These are phyloP conservation scores for Leavenworthia alabamica DNA, from an alignment of 345 rosid genomes.

Conservation along the genomic window DNA sequence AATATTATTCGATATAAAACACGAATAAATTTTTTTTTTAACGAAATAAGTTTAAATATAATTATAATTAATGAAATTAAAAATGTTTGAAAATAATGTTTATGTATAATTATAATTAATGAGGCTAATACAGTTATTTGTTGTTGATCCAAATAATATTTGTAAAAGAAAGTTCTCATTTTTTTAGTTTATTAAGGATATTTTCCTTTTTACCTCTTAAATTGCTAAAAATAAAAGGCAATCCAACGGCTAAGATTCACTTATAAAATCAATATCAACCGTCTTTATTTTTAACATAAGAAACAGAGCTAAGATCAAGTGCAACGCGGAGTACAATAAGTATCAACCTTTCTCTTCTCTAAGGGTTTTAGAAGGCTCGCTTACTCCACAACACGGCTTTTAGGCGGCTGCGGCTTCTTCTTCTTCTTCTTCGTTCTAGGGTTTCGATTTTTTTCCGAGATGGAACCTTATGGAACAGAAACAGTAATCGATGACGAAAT, in stretches of 20 bases:
- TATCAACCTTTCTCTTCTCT: neutral
- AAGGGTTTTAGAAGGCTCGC: constrained; percentile 33
- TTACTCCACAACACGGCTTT: constrained; percentile 20
- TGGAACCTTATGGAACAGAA: constrained; percentile 51
- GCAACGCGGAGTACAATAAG: constrained; percentile 8
- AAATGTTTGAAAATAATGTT: no score
- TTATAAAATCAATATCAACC: neutral
- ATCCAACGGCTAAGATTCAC: constrained; percentile 9
- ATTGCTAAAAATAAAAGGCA: neutral
- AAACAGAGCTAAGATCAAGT: constrained; percentile 5
- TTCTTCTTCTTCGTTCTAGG: constrained; percentile 15
- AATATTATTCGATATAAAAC: no score
- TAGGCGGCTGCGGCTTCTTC: constrained; percentile 13
- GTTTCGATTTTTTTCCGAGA: constrained; percentile 12
- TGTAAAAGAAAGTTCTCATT: no score
- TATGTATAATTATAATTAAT: no score
- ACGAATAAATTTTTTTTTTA: no score
- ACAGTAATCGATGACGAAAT: constrained; percentile 35
- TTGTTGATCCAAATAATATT: no score
- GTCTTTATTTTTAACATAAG: neutral
- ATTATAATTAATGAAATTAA: no score
- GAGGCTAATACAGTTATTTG: no score
- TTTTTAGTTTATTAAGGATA: no score
- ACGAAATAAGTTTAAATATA: no score
- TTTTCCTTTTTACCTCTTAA: neutral